These are phyloP conservation scores for Inonotus obliquus DNA, from an alignment of 1,284 basidiomycete genomes.

Conservation along the genomic window DNA sequence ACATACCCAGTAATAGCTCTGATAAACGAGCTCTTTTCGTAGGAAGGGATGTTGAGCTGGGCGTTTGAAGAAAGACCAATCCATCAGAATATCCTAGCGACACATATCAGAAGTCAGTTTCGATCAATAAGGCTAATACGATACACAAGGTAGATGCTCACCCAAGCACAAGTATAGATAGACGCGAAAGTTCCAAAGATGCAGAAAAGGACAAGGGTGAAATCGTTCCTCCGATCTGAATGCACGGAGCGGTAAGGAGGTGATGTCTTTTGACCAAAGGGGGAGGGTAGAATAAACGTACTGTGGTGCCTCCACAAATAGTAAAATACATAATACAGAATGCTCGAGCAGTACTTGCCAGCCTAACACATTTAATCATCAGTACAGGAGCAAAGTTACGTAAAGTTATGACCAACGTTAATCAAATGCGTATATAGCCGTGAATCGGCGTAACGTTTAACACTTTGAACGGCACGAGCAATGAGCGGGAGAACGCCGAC, in stretches of 20 bases:
- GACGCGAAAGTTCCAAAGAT: constrained; percentile 62
- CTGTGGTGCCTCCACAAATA: constrained; percentile 71
- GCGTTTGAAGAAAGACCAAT: constrained; percentile 74
- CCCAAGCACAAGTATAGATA: constrained; percentile 76
- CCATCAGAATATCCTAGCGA: constrained; percentile 68
- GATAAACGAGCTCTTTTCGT: constrained; percentile 72
- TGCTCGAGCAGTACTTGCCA: constrained; percentile 73
- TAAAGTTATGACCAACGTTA: constrained; percentile 51
- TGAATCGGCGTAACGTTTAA: constrained; percentile 84
- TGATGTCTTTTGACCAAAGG: not conserved
- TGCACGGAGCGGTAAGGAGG: constrained; percentile 19
- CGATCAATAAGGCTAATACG: not conserved
- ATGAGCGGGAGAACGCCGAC: constrained; percentile 60
- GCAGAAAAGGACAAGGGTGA: constrained; percentile 58
- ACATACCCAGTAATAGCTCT: constrained; percentile 53
- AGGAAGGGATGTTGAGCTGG: constrained; percentile 60
- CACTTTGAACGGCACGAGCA: constrained; percentile 78
- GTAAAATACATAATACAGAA: constrained; percentile 62
- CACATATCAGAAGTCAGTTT: not conserved
- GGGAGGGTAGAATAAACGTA: constrained; percentile 27
- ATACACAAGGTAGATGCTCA: constrained; percentile 26
- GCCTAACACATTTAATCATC: constrained; percentile 42
- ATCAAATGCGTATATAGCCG: constrained; percentile 73
- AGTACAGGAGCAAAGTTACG: not conserved
- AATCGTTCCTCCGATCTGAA: constrained; percentile 35